A percentile compares a stretch with the other conserved stretches of the same genome.
These are phyloP conservation scores for Bolboschoenus planiculmis DNA, from an alignment of 176 grass and related monocot species.

Conservation along the genomic window DNA sequence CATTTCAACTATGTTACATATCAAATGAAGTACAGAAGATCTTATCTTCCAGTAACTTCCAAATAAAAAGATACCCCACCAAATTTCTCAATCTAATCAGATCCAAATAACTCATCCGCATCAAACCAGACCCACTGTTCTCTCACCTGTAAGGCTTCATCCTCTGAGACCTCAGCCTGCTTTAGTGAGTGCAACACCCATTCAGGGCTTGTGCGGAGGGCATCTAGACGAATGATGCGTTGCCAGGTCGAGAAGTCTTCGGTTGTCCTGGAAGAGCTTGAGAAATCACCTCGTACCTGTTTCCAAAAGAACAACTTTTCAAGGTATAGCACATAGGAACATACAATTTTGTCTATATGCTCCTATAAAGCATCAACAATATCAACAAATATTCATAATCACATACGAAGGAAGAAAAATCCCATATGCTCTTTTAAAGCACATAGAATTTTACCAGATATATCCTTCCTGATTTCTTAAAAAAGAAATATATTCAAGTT, in stretches of 20 bases:
- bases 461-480: neutral
- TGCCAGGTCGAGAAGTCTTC: conserved; percentile 86
- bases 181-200: conserved; percentile 58
- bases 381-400: neutral
- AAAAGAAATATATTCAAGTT: neutral
- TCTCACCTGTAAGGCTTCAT: conserved; percentile 35
- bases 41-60: neutral
- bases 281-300: conserved; percentile 34
- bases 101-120: neutral
- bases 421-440: neutral
- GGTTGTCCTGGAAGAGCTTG: conserved; percentile 39
- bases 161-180: conserved; percentile 51
- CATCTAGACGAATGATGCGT: conserved; percentile 90
- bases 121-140: neutral
- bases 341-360: neutral
- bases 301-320: neutral
- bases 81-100: neutral
- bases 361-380: neutral
- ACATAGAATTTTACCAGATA: neutral
- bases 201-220: conserved; percentile 62
- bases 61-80: neutral
- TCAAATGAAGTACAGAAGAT: neutral
- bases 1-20: neutral
- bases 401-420: neutral
- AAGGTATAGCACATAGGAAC: neutral